Percentiles rank a stretch among this genome's conserved stretches.
Conservation (phyloP, 2,329 filamentous ascomycete species). For the Penicillium expansum region DNA sequence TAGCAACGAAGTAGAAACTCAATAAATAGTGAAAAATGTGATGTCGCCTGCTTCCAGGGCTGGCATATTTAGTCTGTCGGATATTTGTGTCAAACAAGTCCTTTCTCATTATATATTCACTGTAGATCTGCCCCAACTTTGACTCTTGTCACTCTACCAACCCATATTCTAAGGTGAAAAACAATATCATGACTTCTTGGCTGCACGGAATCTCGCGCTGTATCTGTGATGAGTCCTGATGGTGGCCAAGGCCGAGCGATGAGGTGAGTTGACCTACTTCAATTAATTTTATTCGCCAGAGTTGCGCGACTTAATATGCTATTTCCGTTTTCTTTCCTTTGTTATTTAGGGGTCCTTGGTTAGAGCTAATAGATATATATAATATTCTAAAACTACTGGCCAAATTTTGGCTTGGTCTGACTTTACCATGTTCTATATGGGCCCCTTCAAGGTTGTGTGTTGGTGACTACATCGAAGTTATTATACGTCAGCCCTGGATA, state of each 20-base stretch:
- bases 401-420: not conserved
- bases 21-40: no score
- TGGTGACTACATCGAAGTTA: not conserved
- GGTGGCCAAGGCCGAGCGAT: not conserved
- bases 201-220: not conserved
- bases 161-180: no score
- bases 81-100: not conserved
- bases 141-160: not conserved
- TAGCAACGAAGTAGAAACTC: no score
- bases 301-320: not conserved
- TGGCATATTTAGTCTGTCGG: no score
- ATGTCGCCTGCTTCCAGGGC: no score
- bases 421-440: not conserved
- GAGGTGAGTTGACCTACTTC: not conserved
- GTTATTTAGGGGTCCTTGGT: not conserved
- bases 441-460: not conserved
- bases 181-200: not conserved
- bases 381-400: not conserved
- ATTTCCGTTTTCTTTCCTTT: not conserved
- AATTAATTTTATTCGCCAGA: not conserved
- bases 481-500: not conserved
- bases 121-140: not conserved
- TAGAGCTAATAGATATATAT: not conserved
- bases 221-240: not conserved
- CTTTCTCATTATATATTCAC: not conserved